Evolutionary conservation across 305 asterid genomes (phyloP).

Genomic region (Caryopteris hybrid): DNA sequence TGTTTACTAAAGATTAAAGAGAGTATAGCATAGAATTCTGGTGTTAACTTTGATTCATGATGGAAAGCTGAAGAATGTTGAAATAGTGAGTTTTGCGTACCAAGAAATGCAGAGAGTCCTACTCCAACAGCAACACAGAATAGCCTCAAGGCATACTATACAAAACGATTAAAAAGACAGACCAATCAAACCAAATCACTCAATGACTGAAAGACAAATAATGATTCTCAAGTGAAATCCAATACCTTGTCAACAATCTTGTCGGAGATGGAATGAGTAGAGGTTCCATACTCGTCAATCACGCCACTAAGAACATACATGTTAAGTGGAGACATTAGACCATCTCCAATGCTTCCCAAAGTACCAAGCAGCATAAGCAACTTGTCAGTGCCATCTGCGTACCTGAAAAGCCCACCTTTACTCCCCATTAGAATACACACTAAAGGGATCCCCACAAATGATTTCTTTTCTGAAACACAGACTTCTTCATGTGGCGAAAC

Average conservation of each 20-base stretch:
- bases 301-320: slow-evolving; percentile 50
- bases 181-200: no score
- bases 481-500: not conserved
- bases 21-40: no score
- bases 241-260: slow-evolving; percentile 36
- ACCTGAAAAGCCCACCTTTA: slow-evolving; percentile 50
- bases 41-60: not conserved
- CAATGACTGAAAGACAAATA: no score
- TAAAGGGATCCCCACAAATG: not conserved
- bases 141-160: slow-evolving; percentile 61
- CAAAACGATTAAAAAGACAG: not conserved
- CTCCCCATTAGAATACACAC: slow-evolving; percentile 32
- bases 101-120: slow-evolving; percentile 65
- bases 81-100: slow-evolving; percentile 28
- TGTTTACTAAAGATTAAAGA: no score
- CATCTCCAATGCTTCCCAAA: slow-evolving; percentile 66
- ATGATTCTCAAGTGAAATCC: no score
- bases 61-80: no score
- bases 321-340: slow-evolving; percentile 57
- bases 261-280: slow-evolving; percentile 19
- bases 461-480: not conserved
- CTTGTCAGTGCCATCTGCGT: slow-evolving; percentile 53
- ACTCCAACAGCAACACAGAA: slow-evolving; percentile 62
- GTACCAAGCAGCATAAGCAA: slow-evolving; percentile 51
- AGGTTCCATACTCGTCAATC: slow-evolving; percentile 37